A percentile compares a stretch with the other conserved stretches of the same genome.
These are phyloP conservation scores for Torulaspora franciscae DNA, from an alignment of 805 yeast genomes.

Conservation along the genomic window DNA sequence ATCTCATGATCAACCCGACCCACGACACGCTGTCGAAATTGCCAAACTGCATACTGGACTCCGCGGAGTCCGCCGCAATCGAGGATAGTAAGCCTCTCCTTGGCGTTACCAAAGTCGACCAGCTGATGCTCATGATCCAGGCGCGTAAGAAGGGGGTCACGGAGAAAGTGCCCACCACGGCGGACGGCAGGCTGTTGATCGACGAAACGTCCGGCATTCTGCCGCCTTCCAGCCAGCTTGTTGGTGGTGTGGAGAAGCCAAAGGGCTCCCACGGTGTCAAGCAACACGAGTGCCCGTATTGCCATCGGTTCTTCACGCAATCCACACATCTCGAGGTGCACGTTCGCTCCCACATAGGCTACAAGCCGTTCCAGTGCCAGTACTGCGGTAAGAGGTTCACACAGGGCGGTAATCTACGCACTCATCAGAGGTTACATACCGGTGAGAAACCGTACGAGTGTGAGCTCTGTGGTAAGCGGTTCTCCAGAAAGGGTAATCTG, in stretches of 20 bases:
- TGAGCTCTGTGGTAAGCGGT: slow-evolving; percentile 65
- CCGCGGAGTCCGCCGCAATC: slow-evolving; percentile 43
- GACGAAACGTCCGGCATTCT: slow-evolving; percentile 48
- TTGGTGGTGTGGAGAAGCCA: slow-evolving; percentile 77
- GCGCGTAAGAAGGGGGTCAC: slow-evolving; percentile 75
- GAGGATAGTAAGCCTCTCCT: slow-evolving; percentile 66
- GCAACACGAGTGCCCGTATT: slow-evolving; percentile 67
- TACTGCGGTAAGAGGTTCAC: slow-evolving; percentile 79
- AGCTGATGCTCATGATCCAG: slow-evolving; percentile 83
- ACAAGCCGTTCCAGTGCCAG: slow-evolving; percentile 74
- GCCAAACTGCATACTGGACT: slow-evolving; percentile 34
- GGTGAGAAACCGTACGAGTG: slow-evolving; percentile 90
- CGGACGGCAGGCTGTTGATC: slow-evolving; percentile 60
- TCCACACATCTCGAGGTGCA: slow-evolving; percentile 91
- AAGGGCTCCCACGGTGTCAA: slow-evolving; percentile 39
- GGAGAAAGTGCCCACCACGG: slow-evolving; percentile 57
- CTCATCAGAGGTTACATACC: slow-evolving; percentile 81
- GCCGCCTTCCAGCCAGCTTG: slow-evolving; percentile 59
- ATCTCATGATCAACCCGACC: slow-evolving; percentile 19
- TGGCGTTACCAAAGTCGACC: slow-evolving; percentile 89
- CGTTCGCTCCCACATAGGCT: slow-evolving; percentile 80
- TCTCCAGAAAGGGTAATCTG: slow-evolving; percentile 86
- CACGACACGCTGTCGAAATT: slow-evolving; percentile 14
- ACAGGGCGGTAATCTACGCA: slow-evolving; percentile 84
- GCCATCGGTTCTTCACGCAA: slow-evolving; percentile 77